Base-by-base conservation (phyloP, 257 asterid genomes). In the Solanum arcanum region DNA sequence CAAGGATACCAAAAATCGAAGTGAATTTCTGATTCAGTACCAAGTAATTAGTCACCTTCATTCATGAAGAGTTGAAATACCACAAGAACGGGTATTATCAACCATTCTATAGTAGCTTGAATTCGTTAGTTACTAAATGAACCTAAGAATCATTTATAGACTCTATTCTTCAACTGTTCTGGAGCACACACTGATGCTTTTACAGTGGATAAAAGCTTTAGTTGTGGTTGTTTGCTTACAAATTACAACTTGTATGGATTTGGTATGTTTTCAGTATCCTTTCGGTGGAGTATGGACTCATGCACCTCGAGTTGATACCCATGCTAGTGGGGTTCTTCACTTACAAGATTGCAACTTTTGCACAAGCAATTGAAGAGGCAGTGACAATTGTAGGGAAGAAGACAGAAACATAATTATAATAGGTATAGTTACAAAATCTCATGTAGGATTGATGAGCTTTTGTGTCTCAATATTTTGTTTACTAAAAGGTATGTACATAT, bases 301-400 rank as follows among this genome's bases (percentile, higher is more conserved):
- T 96, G 91, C 96, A 91, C 86, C 98, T 95, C 27, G 93, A 94
- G 44, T 88, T 96, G 94, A 96, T 96, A 59, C 98, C 98, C 20
- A 94, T 95, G 95, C 93, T 96, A 10, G 96, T 95, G 56, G 99
- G 99, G 84, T 94, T 96, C 88, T 95, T 96, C 92, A 96, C 98
- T 11, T 96, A 95, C 94, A 95, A 96, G 97, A 94, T 95, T 86
- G 98, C 96, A 33, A 93, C 98, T 83, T 95, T 96, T 88, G 86
- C 78, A 86, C 97, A 89, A 92, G 97, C 95, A 23, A 90, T 95
- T 23, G 97, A 94, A 88, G 98, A 94, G 0, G 93, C 95, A 42
- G 33, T 95, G 72, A 87, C 77, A 59, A 86, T 86, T 18, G 91
- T 59, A 66, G 86, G 90, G 18, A 93, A 91, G 39, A 90, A 90